Conservation (phyloP, 139 green algal genomes). For the Gonium pectorale region DNA sequence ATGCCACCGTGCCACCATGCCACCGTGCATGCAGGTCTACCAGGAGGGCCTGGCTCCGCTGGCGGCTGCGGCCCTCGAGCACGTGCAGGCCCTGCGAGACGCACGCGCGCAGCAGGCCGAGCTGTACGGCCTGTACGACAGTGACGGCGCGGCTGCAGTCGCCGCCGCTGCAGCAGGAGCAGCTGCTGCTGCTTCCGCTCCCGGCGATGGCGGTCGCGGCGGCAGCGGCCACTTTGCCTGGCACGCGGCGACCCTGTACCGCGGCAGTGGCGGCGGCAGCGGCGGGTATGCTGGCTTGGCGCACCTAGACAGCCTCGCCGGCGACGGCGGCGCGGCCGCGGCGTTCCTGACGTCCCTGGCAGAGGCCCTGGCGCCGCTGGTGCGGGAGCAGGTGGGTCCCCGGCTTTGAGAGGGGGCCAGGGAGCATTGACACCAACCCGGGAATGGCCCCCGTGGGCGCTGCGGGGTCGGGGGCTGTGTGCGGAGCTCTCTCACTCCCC, state of each 20-base stretch:
- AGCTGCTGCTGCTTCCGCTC: too few species aligned
- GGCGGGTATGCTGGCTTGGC: neutral
- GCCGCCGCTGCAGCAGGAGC: neutral
- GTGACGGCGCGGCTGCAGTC: neutral
- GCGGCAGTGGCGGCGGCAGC: neutral
- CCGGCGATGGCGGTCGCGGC: too few species aligned
- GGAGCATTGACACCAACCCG: neutral
- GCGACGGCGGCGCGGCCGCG: neutral
- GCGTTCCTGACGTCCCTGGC: constrained; percentile 33
- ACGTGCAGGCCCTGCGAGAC: constrained; percentile 18
- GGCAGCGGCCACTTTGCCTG: too few species aligned
- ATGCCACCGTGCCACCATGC: too few species aligned
- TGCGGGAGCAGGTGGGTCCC: neutral
- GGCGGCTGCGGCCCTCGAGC: neutral
- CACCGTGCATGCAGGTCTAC: constrained; percentile 13
- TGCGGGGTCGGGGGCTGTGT: too few species aligned
- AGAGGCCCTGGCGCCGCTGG: constrained; percentile 3
- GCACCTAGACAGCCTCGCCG: constrained; percentile 27
- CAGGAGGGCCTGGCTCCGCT: constrained; percentile 27
- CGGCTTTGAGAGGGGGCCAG: neutral
- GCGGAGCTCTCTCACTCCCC: too few species aligned
- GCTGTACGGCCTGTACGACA: constrained; percentile 39
- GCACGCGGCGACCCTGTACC: neutral
- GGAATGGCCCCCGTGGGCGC: too few species aligned
- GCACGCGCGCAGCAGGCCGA: constrained; percentile 2